These are phyloP conservation scores for Leishmania aethiopica DNA, from an alignment of 208 protist genomes.

Conservation along the genomic window DNA sequence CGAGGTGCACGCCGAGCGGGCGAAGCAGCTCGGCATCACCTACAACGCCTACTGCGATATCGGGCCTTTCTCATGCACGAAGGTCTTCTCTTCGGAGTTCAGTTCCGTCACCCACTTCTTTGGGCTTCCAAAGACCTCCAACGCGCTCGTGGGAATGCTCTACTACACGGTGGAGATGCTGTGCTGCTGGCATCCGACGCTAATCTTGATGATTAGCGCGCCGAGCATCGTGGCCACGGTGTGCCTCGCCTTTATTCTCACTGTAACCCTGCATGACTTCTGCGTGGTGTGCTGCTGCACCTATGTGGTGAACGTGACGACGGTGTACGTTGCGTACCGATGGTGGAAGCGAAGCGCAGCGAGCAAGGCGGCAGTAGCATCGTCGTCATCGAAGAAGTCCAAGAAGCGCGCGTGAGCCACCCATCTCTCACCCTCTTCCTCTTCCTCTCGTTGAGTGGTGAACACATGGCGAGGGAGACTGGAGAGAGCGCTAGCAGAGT, in stretches of 20 bases:
- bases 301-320: slow-evolving; percentile 76
- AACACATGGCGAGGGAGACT: neutral
- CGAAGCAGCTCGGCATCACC: slow-evolving; percentile 37
- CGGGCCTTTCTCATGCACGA: slow-evolving; percentile 73
- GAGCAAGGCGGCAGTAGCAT: neutral
- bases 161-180: slow-evolving; percentile 65
- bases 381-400: neutral
- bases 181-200: slow-evolving; percentile 30
- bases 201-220: slow-evolving; percentile 52
- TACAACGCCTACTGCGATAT: slow-evolving; percentile 76
- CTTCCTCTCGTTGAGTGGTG: neutral
- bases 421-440: neutral
- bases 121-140: slow-evolving; percentile 66
- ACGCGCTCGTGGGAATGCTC: slow-evolving; percentile 57
- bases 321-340: slow-evolving; percentile 40
- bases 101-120: slow-evolving; percentile 53
- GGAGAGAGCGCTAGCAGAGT: neutral
- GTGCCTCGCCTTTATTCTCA: slow-evolving; percentile 56
- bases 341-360: slow-evolving; percentile 29
- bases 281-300: slow-evolving; percentile 74
- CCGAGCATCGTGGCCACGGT: slow-evolving; percentile 43
- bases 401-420: slow-evolving; percentile 12
- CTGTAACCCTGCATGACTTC: slow-evolving; percentile 56
- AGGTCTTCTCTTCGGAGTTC: slow-evolving; percentile 75
- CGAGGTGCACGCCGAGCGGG: slow-evolving; percentile 46